These are phyloP conservation scores for Fusarium burgessii DNA, from an alignment of 2,329 filamentous ascomycete species.

Conservation along the genomic window DNA sequence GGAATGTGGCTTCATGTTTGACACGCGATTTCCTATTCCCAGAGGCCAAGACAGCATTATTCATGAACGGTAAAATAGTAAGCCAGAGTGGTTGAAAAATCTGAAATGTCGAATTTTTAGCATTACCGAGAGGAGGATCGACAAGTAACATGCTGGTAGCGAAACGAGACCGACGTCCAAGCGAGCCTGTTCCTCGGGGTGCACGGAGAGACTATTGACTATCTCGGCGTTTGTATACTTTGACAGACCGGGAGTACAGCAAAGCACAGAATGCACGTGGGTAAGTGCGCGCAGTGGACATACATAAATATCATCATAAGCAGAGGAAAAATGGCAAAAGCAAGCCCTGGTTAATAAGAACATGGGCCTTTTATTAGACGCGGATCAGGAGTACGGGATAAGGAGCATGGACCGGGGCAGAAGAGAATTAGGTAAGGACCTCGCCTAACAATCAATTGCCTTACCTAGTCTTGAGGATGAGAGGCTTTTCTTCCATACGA, in stretches of 20 bases:
- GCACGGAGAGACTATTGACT: conserved; percentile 10
- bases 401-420: conserved; percentile 18
- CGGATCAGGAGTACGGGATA: conserved; percentile 37
- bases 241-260: conserved; percentile 25
- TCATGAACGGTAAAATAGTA: conserved; percentile 3
- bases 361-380: conserved; percentile 37
- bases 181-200: conserved; percentile 7
- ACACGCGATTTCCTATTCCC: conserved; percentile 4
- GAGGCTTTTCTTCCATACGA: conserved; percentile 24
- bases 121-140: conserved; percentile 41
- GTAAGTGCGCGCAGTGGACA: conserved; percentile 21
- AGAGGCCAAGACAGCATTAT: conserved; percentile 20
- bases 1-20: conserved; percentile 4
- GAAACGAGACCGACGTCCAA: conserved; percentile 19
- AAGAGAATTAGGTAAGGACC: conserved; percentile 1
- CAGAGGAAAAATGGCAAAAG: background rate
- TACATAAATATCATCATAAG: conserved; percentile 1
- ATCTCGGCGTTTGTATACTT: conserved; percentile 24
- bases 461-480: background rate
- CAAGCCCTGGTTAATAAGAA: conserved; percentile 11
- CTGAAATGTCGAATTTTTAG: conserved; percentile 20
- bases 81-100: conserved; percentile 4
- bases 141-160: conserved; percentile 22
- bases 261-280: conserved; percentile 18
- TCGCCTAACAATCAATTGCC: background rate